phyloP scores from a whole-genome alignment of 305 asterid genomes.

The Fraxinus latifolia region DNA sequence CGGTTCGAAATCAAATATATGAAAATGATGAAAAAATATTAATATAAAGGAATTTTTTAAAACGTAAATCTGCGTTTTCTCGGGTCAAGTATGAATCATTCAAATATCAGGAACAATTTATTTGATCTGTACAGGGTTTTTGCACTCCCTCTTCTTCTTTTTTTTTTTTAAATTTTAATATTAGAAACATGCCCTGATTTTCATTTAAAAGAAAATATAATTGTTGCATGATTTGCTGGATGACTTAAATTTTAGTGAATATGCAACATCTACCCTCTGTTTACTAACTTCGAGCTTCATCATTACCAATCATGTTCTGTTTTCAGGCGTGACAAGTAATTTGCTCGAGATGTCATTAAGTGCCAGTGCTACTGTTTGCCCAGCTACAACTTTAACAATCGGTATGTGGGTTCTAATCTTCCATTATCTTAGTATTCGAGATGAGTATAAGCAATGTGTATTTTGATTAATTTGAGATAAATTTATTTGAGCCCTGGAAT shows the following conservation, averaged over 20 bases:
- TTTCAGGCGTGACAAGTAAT: slow-evolving; percentile 22
- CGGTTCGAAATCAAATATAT: too few relatives aligned
- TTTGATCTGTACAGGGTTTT: neutral
- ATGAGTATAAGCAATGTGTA: neutral
- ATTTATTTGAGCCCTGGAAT: neutral
- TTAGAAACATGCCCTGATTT: neutral
- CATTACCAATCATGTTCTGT: neutral
- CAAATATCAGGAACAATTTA: too few relatives aligned
- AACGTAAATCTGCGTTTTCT: too few relatives aligned
- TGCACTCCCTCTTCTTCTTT: neutral
- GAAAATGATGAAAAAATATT: too few relatives aligned
- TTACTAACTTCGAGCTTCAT: neutral
- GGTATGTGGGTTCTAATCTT: slow-evolving; percentile 23
- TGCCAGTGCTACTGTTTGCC: slow-evolving; percentile 21
- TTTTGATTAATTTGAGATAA: neutral
- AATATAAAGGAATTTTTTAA: too few relatives aligned
- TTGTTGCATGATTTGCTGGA: neutral
- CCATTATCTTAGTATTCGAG: neutral
- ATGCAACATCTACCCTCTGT: neutral
- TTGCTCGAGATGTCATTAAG: slow-evolving; percentile 27
- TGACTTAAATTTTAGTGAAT: neutral
- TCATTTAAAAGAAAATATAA: neutral
- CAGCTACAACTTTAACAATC: slow-evolving; percentile 23
- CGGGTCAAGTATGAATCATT: too few relatives aligned
- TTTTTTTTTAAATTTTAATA: neutral